Conservation (phyloP, 2,329 filamentous ascomycete genomes). For the Trichoderma gracile region DNA sequence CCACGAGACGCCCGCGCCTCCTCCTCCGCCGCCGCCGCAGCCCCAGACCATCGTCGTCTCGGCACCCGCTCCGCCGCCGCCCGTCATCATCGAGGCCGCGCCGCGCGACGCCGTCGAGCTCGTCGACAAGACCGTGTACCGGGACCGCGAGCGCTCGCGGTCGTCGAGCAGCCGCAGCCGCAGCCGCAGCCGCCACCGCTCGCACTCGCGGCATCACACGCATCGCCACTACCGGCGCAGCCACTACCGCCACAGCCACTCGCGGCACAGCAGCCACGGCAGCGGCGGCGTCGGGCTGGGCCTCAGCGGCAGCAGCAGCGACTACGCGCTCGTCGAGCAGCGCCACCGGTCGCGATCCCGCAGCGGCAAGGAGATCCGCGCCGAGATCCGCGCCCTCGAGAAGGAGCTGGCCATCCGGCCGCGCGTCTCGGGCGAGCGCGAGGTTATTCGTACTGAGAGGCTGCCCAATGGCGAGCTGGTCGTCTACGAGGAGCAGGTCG, state of each 20-base stretch:
- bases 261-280: too few species aligned
- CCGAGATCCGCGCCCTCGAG: slow-evolving; percentile 72
- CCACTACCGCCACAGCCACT: too few species aligned
- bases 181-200: slow-evolving; percentile 27
- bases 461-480: slow-evolving; percentile 63
- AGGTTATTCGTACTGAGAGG: slow-evolving; percentile 58
- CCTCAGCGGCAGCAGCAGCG: slow-evolving; percentile 21
- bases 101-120: slow-evolving; percentile 42
- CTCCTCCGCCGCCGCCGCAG: slow-evolving; percentile 12
- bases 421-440: slow-evolving; percentile 46
- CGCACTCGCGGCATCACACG: slow-evolving; percentile 33
- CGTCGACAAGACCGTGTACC: slow-evolving; percentile 49
- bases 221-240: slow-evolving; percentile 37
- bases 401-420: slow-evolving; percentile 42
- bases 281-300: too few species aligned
- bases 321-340: slow-evolving; percentile 38
- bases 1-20: slow-evolving; percentile 32
- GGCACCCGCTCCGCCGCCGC: slow-evolving; percentile 35
- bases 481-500: slow-evolving; percentile 61
- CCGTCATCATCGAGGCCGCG: slow-evolving; percentile 39
- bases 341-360: slow-evolving; percentile 47
- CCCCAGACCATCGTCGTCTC: slow-evolving; percentile 27
- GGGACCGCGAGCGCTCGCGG: slow-evolving; percentile 53
- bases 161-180: slow-evolving; percentile 41
- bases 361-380: slow-evolving; percentile 64